Evolutionary conservation across 2,329 filamentous ascomycete genomes (phyloP), one percentile per base, ranked within the genome.

Genomic region (Fusarium fracticaudum): DNA sequence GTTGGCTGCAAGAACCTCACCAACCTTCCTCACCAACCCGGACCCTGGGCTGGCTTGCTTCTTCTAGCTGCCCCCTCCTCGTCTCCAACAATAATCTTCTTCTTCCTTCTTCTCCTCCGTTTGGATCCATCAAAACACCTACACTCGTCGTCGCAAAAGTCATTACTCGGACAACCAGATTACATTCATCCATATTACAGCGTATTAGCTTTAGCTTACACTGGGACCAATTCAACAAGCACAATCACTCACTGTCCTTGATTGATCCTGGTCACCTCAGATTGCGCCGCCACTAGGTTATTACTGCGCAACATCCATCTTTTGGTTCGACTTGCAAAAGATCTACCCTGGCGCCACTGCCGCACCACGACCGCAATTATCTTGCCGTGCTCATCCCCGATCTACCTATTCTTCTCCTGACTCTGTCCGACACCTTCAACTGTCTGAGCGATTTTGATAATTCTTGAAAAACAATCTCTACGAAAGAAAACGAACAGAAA

Each of bases 241-340:
- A 51, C 57, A 59, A 31, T 60, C 41, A 29, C 24, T 44, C 43
- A 53, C 64, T 47, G 41, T 45, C 31, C 62, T 57, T 60, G 59
- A 63, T 73, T 76, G 64, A 67, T 58, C 69, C 63, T 37, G 58
- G 48, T 57, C 60, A 33, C 35, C 20, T 55, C 35, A 66, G 48
- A 64, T 74, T 76, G 74, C 67, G 76, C 72, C 64, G 61, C 67
- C 67, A 64, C 62, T 51, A 35, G 48, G 6, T 53, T 37, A 37
- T 53, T 53, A 37, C 50, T 73, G 67, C 71, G 69, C 66, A 76
- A 75, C 55, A 72, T 74, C 60, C 55, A 72, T 74, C 60, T 72
- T 74, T 74, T 71, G 73, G 65, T 67, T 69, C 69, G 60, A 71
- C 55, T 72, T 67, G 67, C 65, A 75, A 76, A 66, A 69, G 64